These are phyloP conservation scores for Pterulicium gracile DNA, from an alignment of 1,284 basidiomycete species.

Conservation along the genomic window DNA sequence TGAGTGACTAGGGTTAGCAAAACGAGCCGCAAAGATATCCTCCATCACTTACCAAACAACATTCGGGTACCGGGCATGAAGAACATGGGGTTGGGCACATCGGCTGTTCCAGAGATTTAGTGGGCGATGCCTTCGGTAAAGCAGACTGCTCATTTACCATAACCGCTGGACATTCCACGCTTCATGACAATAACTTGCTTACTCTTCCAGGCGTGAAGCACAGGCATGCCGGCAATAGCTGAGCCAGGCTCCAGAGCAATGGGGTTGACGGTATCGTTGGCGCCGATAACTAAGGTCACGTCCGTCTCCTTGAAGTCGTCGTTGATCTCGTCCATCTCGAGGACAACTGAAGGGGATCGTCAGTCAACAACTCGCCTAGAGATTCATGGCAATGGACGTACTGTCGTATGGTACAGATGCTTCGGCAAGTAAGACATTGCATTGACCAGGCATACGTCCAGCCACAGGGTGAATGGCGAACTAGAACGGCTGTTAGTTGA, in stretches of 20 bases:
- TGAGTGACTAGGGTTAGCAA: background rate
- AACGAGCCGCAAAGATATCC: background rate
- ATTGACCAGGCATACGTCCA: constrained; percentile 77
- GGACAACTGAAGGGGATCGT: constrained; percentile 44
- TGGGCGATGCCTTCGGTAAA: constrained; percentile 7
- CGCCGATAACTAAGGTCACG: constrained; percentile 75
- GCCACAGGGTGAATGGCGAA: constrained; percentile 59
- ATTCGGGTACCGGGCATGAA: constrained; percentile 82
- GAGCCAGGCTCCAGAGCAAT: constrained; percentile 81
- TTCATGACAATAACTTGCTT: constrained; percentile 88
- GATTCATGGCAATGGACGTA: constrained; percentile 25
- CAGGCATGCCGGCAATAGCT: constrained; percentile 82
- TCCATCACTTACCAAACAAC: constrained; percentile 68
- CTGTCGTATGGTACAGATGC: constrained; percentile 84
- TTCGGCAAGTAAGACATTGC: constrained; percentile 79
- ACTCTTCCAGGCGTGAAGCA: constrained; percentile 83
- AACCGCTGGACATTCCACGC: constrained; percentile 75
- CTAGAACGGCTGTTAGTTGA: constrained; percentile 11
- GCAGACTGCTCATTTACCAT: constrained; percentile 35
- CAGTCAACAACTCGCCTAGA: background rate
- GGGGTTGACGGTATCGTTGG: constrained; percentile 86
- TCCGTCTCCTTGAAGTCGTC: constrained; percentile 81
- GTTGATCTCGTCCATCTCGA: constrained; percentile 89
- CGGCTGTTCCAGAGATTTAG: constrained; percentile 34
- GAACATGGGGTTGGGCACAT: constrained; percentile 85